Percentiles rank a stretch among this genome's conserved stretches.
These are phyloP conservation scores for Alternaria metachromatica DNA, from an alignment of 2,329 filamentous ascomycete species.

Conservation along the genomic window DNA sequence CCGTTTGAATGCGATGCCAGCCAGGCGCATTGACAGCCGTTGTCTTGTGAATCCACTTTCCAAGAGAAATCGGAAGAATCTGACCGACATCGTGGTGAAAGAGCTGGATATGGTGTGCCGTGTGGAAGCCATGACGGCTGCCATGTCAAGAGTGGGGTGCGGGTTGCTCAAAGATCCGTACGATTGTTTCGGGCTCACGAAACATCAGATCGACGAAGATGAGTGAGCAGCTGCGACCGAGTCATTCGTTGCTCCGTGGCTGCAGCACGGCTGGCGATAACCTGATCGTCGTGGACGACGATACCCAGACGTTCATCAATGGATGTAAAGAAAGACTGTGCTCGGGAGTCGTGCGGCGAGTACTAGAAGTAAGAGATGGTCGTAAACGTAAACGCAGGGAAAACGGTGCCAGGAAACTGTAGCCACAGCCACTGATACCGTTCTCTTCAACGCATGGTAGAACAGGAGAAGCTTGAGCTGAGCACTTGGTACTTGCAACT, in stretches of 20 bases:
- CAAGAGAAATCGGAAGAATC: neutral
- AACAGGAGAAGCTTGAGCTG: neutral
- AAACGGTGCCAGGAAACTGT: neutral
- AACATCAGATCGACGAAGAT: neutral
- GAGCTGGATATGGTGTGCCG: neutral
- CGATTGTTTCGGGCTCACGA: neutral
- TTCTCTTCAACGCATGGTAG: neutral
- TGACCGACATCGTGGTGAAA: neutral
- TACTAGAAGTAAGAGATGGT: neutral
- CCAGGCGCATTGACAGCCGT: neutral
- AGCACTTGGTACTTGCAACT: neutral
- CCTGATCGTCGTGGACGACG: neutral
- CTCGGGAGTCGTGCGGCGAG: neutral
- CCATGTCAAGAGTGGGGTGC: neutral
- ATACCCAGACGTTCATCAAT: neutral
- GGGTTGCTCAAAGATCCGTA: neutral
- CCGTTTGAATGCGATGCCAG: neutral
- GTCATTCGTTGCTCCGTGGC: neutral
- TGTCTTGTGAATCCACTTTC: neutral
- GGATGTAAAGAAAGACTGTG: neutral
- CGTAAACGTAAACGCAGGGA: neutral
- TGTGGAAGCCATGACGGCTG: neutral
- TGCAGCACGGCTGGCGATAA: neutral
- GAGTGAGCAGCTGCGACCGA: neutral
- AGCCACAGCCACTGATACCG: neutral